Conservation (phyloP, 2,329 filamentous ascomycete genomes). For the Ophiocordyceps unilateralis region DNA sequence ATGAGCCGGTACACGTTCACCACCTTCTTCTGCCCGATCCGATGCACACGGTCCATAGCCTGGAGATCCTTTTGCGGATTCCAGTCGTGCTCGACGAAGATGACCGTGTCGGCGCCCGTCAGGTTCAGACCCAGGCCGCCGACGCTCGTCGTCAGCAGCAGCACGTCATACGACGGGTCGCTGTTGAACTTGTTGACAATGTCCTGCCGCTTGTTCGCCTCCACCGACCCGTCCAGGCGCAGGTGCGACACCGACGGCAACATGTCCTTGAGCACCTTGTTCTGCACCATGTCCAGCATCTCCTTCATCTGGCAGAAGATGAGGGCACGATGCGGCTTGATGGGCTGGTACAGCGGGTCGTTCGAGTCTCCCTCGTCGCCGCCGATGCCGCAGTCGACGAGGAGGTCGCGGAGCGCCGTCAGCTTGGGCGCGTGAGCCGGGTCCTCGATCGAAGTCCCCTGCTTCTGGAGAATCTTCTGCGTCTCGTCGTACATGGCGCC, state of each 20-base stretch:
- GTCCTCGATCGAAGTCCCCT: conserved; percentile 71
- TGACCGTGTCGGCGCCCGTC: conserved; percentile 94
- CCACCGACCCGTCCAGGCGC: conserved; percentile 84
- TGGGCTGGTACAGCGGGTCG: conserved; percentile 54
- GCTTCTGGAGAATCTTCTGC: conserved; percentile 59
- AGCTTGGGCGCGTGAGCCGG: conserved; percentile 83
- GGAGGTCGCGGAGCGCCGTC: conserved; percentile 69
- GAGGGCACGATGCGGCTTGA: conserved; percentile 87
- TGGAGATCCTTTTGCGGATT: conserved; percentile 98
- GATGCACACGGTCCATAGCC: conserved; percentile 95
- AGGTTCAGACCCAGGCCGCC: conserved; percentile 88
- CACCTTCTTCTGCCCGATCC: conserved; percentile 98
- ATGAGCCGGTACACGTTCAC: conserved; percentile 97
- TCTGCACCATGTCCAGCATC: conserved; percentile 98
- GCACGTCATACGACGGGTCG: conserved; percentile 87
- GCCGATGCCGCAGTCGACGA: conserved; percentile 98
- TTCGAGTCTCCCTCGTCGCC: conserved; percentile 45
- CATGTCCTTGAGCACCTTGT: conserved; percentile 75
- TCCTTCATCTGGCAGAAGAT: conserved; percentile 99
- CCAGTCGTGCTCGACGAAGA: conserved; percentile 99
- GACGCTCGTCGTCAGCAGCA: conserved; percentile 87
- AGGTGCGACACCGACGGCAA: conserved; percentile 87
- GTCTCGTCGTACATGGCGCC: conserved; percentile 83
- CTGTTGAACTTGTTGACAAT: conserved; percentile 99
- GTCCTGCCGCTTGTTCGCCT: conserved; percentile 84